Evolutionary conservation across 2,329 filamentous ascomycete genomes (phyloP).

Genomic region (Fusarium virguliforme): DNA sequence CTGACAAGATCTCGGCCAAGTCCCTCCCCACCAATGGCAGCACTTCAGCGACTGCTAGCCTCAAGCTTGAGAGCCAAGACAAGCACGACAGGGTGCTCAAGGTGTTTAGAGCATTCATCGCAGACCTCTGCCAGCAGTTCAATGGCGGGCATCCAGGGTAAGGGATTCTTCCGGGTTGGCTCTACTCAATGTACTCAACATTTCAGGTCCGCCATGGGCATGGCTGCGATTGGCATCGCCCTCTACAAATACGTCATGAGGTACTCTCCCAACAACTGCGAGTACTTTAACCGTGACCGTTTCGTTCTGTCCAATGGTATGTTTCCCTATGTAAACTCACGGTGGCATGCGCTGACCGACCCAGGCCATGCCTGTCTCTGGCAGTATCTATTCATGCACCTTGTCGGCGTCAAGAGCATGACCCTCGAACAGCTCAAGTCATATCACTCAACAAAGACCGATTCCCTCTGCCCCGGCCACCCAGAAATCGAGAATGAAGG

Average conservation of each 20-base stretch:
- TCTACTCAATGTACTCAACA: not conserved
- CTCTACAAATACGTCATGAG: slow-evolving; percentile 75
- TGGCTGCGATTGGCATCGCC: slow-evolving; percentile 74
- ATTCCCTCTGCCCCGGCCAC: slow-evolving; percentile 69
- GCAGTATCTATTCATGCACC: slow-evolving; percentile 68
- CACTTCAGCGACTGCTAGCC: too few species aligned
- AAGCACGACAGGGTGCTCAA: not conserved
- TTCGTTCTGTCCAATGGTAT: slow-evolving; percentile 74
- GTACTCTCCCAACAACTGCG: slow-evolving; percentile 69
- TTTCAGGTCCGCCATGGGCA: slow-evolving; percentile 67
- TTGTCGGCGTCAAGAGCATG: slow-evolving; percentile 69
- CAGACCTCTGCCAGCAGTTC: slow-evolving; percentile 80
- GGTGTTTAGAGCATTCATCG: slow-evolving; percentile 59
- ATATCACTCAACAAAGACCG: slow-evolving; percentile 63
- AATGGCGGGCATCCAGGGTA: slow-evolving; percentile 79
- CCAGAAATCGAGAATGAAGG: slow-evolving; percentile 72
- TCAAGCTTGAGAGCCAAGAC: not conserved
- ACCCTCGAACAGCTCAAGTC: slow-evolving; percentile 71
- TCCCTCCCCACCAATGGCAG: not conserved
- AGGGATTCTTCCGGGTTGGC: slow-evolving; percentile 28
- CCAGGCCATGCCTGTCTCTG: slow-evolving; percentile 67
- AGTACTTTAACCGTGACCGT: slow-evolving; percentile 74
- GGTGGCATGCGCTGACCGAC: not conserved
- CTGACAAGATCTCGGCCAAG: not conserved
- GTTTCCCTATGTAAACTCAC: not conserved